Conservation (phyloP, 78 protist genomes). For the Tieghemostelium lacteum region DNA sequence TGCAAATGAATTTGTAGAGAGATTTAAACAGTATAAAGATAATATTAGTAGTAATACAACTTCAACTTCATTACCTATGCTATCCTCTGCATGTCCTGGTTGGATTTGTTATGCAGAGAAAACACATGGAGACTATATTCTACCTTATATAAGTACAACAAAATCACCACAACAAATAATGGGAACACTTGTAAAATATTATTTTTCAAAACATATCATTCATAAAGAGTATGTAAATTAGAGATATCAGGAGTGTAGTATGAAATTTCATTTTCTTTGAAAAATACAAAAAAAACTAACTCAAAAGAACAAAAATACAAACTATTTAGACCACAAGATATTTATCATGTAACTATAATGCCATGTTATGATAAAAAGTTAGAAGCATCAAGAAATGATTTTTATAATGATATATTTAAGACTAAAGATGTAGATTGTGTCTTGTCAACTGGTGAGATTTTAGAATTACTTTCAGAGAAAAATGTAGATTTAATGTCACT, state of each 20-base stretch:
- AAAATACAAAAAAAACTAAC: no score
- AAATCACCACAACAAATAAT: constrained; percentile 96
- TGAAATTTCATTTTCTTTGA: background rate
- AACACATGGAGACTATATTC: constrained; percentile 81
- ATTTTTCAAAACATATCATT: constrained; percentile 23
- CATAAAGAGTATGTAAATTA: background rate
- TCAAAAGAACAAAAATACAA: no score
- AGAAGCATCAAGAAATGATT: constrained; percentile 95
- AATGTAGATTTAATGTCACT: constrained; percentile 17
- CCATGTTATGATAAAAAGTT: constrained; percentile 98
- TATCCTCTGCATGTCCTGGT: constrained; percentile 95
- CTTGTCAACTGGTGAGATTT: constrained; percentile 88
- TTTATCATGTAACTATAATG: constrained; percentile 95
- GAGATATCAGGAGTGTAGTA: background rate
- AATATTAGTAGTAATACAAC: background rate
- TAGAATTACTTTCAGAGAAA: constrained; percentile 73
- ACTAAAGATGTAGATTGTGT: constrained; percentile 88
- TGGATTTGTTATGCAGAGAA: constrained; percentile 98
- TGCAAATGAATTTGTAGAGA: constrained; percentile 77
- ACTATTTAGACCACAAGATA: constrained; percentile 24
- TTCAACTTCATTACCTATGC: constrained; percentile 79
- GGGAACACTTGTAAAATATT: constrained; percentile 91
- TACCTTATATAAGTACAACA: constrained; percentile 89
- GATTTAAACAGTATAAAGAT: constrained; percentile 25
- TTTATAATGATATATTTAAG: constrained; percentile 63